Evolutionary conservation across 495 filamentous ascomycete genomes (phyloP), one percentile per base, ranked within the genome.

Genomic region (Aspergillus asperescens): DNA sequence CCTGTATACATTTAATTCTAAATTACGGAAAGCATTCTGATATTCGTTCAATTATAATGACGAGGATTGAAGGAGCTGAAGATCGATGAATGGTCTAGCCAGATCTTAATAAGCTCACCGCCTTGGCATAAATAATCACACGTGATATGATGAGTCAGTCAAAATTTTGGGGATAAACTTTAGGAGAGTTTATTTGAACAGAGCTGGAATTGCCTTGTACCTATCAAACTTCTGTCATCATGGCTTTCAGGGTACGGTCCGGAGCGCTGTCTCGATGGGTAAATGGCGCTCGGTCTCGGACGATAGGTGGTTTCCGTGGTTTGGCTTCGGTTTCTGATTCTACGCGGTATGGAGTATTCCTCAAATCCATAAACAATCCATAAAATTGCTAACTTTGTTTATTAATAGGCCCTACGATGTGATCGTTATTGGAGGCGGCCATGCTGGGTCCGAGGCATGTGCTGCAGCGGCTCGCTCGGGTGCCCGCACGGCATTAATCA

Each of bases 361-460:
- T 31, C 28, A 5, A 25, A 19, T 43, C 22, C 19, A 16, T 25
- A 7, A 7, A 39, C 24, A 52, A 20, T 18, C 37, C 9, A 20
- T 5, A 41, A 34, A 35, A 38, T 31, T 40, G 19, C 52, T 40
- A 23, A 34, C 19, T 15, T 12, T 31, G 13, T 15, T 16, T n/a
- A 1, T 18, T 35, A 12, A 2, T 40, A 90, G 88, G 48, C 75
- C 83, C 7, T 95, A 88, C 62, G 94, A 97, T 79, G 93, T 98
- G 41, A 75, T 97, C 38, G 90, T 98, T 10, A 90, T 98, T 48
- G 93, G 93, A 38, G 93, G 93, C 45, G 93, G 93, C 37, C 93
- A 98, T 78, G 93, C 93, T 27, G 93, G 93, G 37, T 83, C 89
- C 25, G 93, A 98, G 75, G 93, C 93, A 32, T 91, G 87, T 53